Evolutionary conservation across 352 stramenopile species (phyloP).

Genomic region (Pythium monospermum): DNA sequence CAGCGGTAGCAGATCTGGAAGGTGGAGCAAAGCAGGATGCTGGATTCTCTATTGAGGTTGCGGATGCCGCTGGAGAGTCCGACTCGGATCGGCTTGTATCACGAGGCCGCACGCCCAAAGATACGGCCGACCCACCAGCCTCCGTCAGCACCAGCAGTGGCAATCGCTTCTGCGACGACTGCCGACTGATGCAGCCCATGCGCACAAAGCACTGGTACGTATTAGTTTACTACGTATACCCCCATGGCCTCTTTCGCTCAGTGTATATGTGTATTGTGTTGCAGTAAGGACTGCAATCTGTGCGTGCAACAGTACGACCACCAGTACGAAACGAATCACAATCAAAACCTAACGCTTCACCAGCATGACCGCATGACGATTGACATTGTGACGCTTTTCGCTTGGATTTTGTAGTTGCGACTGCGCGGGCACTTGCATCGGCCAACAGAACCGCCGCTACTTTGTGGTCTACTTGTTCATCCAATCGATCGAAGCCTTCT

Average conservation of each 20-base stretch:
- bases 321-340: slow-evolving; percentile 55
- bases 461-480: slow-evolving; percentile 66
- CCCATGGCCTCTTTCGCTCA: neutral
- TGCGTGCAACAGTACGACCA: slow-evolving; percentile 80
- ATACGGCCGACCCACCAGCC: too few relatives aligned
- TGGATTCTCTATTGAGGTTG: neutral
- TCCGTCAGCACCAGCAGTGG: neutral
- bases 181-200: slow-evolving; percentile 55
- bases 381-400: neutral
- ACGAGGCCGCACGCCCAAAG: neutral
- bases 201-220: slow-evolving; percentile 69
- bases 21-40: neutral
- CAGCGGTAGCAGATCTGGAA: slow-evolving; percentile 24
- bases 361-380: too few relatives aligned
- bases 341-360: too few relatives aligned
- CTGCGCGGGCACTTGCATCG: slow-evolving; percentile 71
- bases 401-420: slow-evolving; percentile 41
- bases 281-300: slow-evolving; percentile 64
- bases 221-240: neutral
- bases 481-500: slow-evolving; percentile 44
- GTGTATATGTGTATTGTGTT: slow-evolving; percentile 2
- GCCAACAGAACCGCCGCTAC: slow-evolving; percentile 55
- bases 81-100: slow-evolving; percentile 20
- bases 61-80: slow-evolving; percentile 8
- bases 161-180: slow-evolving; percentile 44